Base-by-base conservation (phyloP, 768 basidiomycete genomes). In the Hemileccinum impolitum region DNA sequence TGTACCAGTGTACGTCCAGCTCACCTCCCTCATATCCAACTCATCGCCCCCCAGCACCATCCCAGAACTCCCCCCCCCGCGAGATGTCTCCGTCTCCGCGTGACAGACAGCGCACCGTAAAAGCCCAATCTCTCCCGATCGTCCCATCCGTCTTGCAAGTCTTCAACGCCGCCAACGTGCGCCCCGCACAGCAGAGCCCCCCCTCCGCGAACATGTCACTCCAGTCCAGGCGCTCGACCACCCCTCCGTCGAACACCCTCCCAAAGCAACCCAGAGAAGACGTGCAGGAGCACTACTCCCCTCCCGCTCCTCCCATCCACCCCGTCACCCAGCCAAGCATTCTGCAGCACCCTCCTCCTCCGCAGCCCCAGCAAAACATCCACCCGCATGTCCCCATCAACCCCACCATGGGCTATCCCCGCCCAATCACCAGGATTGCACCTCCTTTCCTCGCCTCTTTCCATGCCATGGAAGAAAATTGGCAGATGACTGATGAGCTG, bases 401-500 rank as follows among this genome's bases (percentile, higher is more conserved):
- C 45, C 61, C 62, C 26, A 53, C 60, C 10, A 71, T 77, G 41
- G 80, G 79, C 31, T 84, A 84, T 48, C 76, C 84, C n/a, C 82
- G 86, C 10, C 80, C 85, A 2, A 74, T 84, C 43, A 76, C 77
- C 60, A 81, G 83, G 40, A 72, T 73, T 6, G 69, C 78, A 0
- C 73, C 76, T 4, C 77, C 74, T 25, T 84, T 85, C 60, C 74
- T 85, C 17, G 67, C 72, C 0, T 78, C 80, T 48, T 81, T 76
- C 59, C 76, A 79, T 36, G 65, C 71, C 11, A 58, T 77, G 59
- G 80, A 81, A 32, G 81, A 80, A 36, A 74, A 74, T 35, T 85
- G 80, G 75, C 76, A 84, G 43, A 78, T 87, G 74, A 85, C 85
- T 0, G 79, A 80, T 31, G 82, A 87, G 54, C 72, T 87, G 25